Percentiles rank a stretch among this genome's conserved stretches.
These are phyloP conservation scores for Endotrypanum monterogeii DNA, from an alignment of 208 protist species.

Conservation along the genomic window DNA sequence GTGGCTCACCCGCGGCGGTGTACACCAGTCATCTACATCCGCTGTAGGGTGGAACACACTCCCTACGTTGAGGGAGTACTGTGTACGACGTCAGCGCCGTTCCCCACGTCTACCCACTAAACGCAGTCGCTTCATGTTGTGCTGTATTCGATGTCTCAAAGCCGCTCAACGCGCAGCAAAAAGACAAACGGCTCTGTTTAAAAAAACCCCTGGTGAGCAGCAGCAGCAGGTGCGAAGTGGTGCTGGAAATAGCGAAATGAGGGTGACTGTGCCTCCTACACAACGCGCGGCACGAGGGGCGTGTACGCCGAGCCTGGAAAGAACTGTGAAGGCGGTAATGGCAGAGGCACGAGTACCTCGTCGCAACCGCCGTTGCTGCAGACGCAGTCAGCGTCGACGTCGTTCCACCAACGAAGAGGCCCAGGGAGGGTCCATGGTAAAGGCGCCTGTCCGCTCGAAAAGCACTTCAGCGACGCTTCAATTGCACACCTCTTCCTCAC, in stretches of 20 bases:
- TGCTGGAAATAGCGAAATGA: no score
- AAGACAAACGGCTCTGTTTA: background rate
- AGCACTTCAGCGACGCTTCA: background rate
- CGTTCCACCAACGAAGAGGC: background rate
- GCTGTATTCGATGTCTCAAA: slow-evolving; percentile 26
- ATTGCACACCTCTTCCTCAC: background rate
- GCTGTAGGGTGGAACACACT: background rate
- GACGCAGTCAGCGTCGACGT: slow-evolving; percentile 19
- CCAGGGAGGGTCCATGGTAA: background rate
- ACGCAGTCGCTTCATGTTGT: slow-evolving; percentile 7
- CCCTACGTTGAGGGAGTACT: slow-evolving; percentile 16
- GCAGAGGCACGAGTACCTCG: slow-evolving; percentile 10
- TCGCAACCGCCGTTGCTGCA: slow-evolving; percentile 14
- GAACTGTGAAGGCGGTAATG: background rate
- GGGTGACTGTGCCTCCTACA: background rate
- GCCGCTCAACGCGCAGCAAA: slow-evolving; percentile 7
- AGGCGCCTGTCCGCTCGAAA: background rate
- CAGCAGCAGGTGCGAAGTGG: background rate
- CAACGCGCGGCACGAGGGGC: background rate
- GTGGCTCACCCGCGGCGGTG: slow-evolving; percentile 34
- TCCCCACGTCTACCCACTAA: background rate
- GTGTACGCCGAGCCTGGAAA: background rate
- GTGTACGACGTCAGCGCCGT: slow-evolving; percentile 5
- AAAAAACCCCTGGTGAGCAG: background rate
- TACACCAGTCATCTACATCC: background rate